phyloP scores from a whole-genome alignment of 331 rosid species.

The Cucumis variabilis region DNA sequence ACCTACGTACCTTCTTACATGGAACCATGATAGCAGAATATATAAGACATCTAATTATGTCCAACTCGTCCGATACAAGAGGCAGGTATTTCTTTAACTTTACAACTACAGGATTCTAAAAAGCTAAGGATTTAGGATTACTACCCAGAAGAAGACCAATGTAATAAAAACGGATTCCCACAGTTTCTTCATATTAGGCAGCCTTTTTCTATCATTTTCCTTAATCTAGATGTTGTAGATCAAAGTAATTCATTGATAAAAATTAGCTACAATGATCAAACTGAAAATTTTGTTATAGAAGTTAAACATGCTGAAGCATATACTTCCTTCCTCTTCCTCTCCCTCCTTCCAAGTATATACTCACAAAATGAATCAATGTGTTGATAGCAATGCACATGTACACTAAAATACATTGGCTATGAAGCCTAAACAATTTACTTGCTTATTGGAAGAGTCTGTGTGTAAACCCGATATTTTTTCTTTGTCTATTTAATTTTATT shows the following conservation, averaged over 20 bases:
- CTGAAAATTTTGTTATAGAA: no score
- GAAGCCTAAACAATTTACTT: conserved; percentile 17
- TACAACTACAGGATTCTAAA: background rate
- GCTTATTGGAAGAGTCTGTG: conserved; percentile 20
- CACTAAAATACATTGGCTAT: background rate
- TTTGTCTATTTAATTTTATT: no score
- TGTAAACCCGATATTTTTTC: no score
- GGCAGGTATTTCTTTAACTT: background rate
- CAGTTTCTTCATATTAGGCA: background rate
- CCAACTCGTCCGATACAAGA: no score
- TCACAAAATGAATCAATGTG: background rate
- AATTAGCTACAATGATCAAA: no score
- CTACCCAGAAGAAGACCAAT: background rate
- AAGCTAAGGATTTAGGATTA: background rate
- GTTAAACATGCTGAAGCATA: no score
- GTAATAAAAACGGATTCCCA: background rate
- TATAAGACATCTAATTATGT: no score
- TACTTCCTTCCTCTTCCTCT: no score
- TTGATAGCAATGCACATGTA: background rate
- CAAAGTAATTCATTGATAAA: no score
- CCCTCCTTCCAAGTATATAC: no score
- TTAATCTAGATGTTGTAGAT: background rate
- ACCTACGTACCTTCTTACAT: no score
- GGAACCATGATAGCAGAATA: no score
- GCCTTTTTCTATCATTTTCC: background rate